These are phyloP conservation scores for Rhodotorula kratochvilovae DNA, from an alignment of 768 basidiomycete genomes.

Conservation along the genomic window DNA sequence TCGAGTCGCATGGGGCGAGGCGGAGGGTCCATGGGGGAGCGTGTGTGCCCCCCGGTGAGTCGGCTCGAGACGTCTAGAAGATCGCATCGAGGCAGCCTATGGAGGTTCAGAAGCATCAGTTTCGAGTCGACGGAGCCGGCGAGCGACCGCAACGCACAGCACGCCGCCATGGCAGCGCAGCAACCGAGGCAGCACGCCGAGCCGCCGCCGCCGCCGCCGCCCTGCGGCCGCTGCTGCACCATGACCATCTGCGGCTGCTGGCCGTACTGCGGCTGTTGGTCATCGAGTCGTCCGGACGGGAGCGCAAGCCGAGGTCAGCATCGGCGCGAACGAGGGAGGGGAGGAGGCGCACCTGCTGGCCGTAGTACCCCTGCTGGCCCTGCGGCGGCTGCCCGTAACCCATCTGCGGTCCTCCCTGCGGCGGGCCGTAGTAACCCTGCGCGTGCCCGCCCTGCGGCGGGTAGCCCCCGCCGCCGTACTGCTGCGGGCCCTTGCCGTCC, in stretches of 20 bases:
- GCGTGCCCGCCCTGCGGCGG: slow-evolving; percentile 3
- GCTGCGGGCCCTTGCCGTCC: slow-evolving; percentile 23
- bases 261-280: background rate
- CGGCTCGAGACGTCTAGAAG: too few relatives aligned
- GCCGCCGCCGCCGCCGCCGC: background rate
- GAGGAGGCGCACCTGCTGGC: background rate
- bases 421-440: background rate
- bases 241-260: slow-evolving; percentile 1
- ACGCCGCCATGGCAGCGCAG: background rate
- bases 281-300: background rate
- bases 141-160: background rate
- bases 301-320: too few relatives aligned
- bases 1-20: too few relatives aligned
- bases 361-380: slow-evolving; percentile 2
- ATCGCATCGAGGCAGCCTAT: slow-evolving; percentile 23
- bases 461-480: background rate
- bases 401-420: too few relatives aligned
- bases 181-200: background rate
- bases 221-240: slow-evolving; percentile 1
- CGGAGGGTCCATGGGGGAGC: too few relatives aligned
- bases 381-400: too few relatives aligned
- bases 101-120: too few relatives aligned
- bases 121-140: too few relatives aligned
- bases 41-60: too few relatives aligned
- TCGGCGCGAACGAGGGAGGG: background rate